Base-by-base conservation (phyloP, 805 yeast species). In the Metschnikowia gelsemii region DNA sequence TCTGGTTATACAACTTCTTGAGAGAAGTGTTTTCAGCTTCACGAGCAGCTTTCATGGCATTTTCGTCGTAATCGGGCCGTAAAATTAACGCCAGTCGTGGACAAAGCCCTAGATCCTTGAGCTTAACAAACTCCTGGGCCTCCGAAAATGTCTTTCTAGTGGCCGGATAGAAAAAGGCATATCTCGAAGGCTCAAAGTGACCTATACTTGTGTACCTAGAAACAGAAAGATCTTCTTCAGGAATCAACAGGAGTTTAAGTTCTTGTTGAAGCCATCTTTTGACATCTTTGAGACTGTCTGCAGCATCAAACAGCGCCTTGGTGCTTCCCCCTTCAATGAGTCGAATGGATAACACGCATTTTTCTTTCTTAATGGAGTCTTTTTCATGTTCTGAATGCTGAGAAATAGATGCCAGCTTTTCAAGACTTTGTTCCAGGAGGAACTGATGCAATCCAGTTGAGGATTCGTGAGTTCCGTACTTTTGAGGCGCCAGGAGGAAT, bases 21-120 rank as follows among this genome's bases (percentile, higher is more conserved):
- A 34, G 24, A 12, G 31, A 20, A 32, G 19, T 38, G 8, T 25
- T 19, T 13, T 46, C 48, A 5, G 47, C 42, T 6, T 36, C 43
- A 18, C 47, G 42, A 4, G 47, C 44, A 3, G 49, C 46, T 5
- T 43, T 36, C 38, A 46, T 29, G 12, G 47, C 50, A 27, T 47
- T 39, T 35, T 51, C 63, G 54, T 56, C 66, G 54, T 53, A 64
- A 22, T 72, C 66, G 0, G 93, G 90, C 55, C 85, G 84, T 49
- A 89, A 65, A 18, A 87, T 80, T 35, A 89, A 61, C 0, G 84
- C 87, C 8, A 95, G 82, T 43, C 95, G 70, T 2, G 91, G 90
- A 12, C 77, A 72, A 38, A 89, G 64, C 17, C 78, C 80, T 40
- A 89, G 65, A 3, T 68, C 73, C 19, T 57, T 58, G 27, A 89